Evolutionary conservation across 805 yeast genomes (phyloP).

Genomic region (Saccharomycopsis olivae): DNA sequence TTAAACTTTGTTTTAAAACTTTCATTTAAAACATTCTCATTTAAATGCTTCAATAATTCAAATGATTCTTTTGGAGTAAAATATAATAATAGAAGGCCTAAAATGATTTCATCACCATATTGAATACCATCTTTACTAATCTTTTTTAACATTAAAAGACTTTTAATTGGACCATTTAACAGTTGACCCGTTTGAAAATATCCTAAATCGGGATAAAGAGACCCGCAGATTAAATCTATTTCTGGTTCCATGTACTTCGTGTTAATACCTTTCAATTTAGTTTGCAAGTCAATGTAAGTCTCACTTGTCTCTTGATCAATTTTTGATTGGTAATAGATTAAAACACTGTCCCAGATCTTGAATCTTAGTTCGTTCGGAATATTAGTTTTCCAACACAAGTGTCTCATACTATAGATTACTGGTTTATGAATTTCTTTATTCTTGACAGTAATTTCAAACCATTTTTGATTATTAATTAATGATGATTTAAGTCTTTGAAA

Average conservation of each 20-base stretch:
- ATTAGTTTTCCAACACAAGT: slow-evolving; percentile 17
- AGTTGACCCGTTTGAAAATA: slow-evolving; percentile 15
- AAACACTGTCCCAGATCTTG: slow-evolving; percentile 14
- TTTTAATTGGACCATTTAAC: slow-evolving; percentile 8
- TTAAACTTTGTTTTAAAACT: slow-evolving; percentile 12
- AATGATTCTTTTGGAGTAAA: slow-evolving; percentile 11
- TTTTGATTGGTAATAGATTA: slow-evolving; percentile 14
- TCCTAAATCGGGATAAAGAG: slow-evolving; percentile 13
- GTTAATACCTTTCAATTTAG: slow-evolving; percentile 10
- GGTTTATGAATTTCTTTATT: slow-evolving; percentile 16
- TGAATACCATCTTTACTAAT: slow-evolving; percentile 12
- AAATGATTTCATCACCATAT: slow-evolving; percentile 17
- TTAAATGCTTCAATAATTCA: slow-evolving; percentile 8
- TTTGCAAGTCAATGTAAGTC: slow-evolving; percentile 5
- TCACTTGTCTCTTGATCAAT: slow-evolving; percentile 2
- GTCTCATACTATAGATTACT: slow-evolving; percentile 14
- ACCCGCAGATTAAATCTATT: slow-evolving; percentile 13
- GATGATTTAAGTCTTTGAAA: slow-evolving; percentile 11
- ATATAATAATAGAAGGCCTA: slow-evolving; percentile 14
- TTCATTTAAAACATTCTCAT: slow-evolving; percentile 14
- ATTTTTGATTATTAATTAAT: slow-evolving; percentile 16
- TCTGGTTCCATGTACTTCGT: slow-evolving; percentile 15
- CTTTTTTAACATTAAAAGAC: slow-evolving; percentile 11
- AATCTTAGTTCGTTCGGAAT: slow-evolving; percentile 15
- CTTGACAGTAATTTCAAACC: slow-evolving; percentile 19